Conservation (phyloP, 768 basidiomycete genomes). For the Macrocybe gigantea region DNA sequence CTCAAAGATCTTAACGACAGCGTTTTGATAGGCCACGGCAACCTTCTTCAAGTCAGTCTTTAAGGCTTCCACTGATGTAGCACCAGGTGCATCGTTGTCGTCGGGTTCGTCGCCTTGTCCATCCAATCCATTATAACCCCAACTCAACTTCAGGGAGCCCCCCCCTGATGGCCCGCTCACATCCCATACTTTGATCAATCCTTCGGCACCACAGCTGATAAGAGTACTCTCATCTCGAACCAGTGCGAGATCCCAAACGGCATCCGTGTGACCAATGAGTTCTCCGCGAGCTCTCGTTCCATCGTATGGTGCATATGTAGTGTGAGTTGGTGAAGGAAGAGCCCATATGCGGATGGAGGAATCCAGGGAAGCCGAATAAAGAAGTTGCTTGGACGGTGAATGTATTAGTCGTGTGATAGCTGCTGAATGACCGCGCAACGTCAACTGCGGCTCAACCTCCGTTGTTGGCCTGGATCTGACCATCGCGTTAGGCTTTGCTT, state of each 20-base stretch:
- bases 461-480: conserved; percentile 63
- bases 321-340: conserved; percentile 67
- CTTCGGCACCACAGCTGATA: conserved; percentile 89
- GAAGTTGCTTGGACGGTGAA: conserved; percentile 64
- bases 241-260: conserved; percentile 92
- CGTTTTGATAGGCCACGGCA: conserved; percentile 86
- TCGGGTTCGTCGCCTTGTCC: conserved; percentile 32
- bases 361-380: conserved; percentile 93
- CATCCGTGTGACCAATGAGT: conserved; percentile 90
- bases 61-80: conserved; percentile 80
- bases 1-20: conserved; percentile 86
- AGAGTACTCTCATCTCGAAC: conserved; percentile 79
- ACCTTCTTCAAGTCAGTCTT: conserved; percentile 81
- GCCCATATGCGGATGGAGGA: conserved; percentile 91
- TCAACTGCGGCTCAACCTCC: conserved; percentile 90
- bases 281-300: conserved; percentile 69
- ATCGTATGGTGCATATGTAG: conserved; percentile 91
- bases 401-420: conserved; percentile 84
- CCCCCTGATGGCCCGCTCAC: conserved; percentile 62
- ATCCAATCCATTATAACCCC: conserved; percentile 74
- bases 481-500: conserved; percentile 10
- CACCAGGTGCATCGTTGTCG: conserved; percentile 56
- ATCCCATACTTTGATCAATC: conserved; percentile 91
- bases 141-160: conserved; percentile 65
- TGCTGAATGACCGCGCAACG: conserved; percentile 89